A percentile compares a stretch with the other conserved stretches of the same genome.
Evolutionary conservation across 2,329 filamentous ascomycete species (phyloP).

Genomic region (Dryadomyces quercus-mongolicae): DNA sequence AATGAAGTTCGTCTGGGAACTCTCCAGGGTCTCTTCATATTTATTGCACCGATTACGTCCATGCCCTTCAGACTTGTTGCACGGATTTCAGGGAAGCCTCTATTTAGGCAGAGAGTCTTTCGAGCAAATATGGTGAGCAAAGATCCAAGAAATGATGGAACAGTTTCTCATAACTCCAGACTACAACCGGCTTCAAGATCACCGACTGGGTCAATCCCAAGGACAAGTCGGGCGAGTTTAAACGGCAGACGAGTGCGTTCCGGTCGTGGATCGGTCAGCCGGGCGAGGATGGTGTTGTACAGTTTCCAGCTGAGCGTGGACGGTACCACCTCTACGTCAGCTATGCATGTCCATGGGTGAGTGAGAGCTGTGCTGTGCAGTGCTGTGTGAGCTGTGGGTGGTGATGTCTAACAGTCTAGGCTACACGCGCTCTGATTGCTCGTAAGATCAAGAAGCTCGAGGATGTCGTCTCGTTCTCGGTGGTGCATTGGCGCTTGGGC

Average conservation of each 20-base stretch:
- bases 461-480: slow-evolving; percentile 64
- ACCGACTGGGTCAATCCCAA: slow-evolving; percentile 72
- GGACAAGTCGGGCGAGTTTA: slow-evolving; percentile 83
- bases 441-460: slow-evolving; percentile 87
- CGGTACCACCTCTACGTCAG: slow-evolving; percentile 93
- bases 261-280: slow-evolving; percentile 51
- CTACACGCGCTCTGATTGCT: slow-evolving; percentile 76
- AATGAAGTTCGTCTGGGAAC: neutral
- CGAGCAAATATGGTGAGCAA: neutral
- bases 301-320: slow-evolving; percentile 75
- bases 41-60: neutral
- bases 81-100: neutral
- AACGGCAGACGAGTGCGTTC: slow-evolving; percentile 74
- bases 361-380: neutral
- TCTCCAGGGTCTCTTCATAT: neutral
- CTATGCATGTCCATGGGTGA: slow-evolving; percentile 86
- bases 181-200: slow-evolving; percentile 30
- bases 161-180: too few relatives aligned
- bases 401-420: slow-evolving; percentile 22
- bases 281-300: slow-evolving; percentile 53
- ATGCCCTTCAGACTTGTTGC: neutral
- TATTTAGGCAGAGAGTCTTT: neutral
- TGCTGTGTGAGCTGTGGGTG: neutral
- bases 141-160: too few relatives aligned
- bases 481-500: slow-evolving; percentile 86